These are phyloP conservation scores for Penicillium turbatum DNA, from an alignment of 495 filamentous ascomycete species.

Conservation along the genomic window DNA sequence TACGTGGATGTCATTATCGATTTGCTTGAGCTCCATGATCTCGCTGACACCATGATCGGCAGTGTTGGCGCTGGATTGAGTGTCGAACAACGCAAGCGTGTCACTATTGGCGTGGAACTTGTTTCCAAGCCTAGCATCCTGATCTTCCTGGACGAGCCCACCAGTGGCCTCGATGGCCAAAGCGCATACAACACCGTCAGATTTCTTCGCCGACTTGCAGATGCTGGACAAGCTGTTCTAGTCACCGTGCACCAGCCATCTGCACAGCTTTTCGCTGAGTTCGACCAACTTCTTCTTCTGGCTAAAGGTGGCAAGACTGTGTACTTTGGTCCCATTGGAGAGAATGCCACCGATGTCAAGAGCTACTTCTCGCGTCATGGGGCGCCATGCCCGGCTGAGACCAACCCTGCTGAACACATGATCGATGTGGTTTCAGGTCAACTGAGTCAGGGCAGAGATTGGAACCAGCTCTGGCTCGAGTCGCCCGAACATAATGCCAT, in stretches of 20 bases:
- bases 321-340: constrained; percentile 63
- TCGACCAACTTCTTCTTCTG: constrained; percentile 65
- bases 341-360: constrained; percentile 46
- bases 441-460: constrained; percentile 44
- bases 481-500: constrained; percentile 46
- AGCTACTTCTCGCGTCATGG: constrained; percentile 77
- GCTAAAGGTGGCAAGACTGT: constrained; percentile 64
- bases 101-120: constrained; percentile 66
- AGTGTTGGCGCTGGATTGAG: constrained; percentile 48
- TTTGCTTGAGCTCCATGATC: constrained; percentile 53
- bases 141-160: constrained; percentile 75
- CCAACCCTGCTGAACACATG: constrained; percentile 90
- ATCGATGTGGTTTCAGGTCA: constrained; percentile 65
- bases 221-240: constrained; percentile 62
- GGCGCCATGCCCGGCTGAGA: constrained; percentile 64
- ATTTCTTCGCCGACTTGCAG: constrained; percentile 60
- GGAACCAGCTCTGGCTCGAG: constrained; percentile 61
- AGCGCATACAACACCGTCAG: constrained; percentile 61
- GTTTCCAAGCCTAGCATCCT: constrained; percentile 61
- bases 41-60: constrained; percentile 53
- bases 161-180: constrained; percentile 61
- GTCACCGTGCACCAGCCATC: constrained; percentile 77
- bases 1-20: constrained; percentile 57
- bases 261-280: constrained; percentile 65
- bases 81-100: constrained; percentile 58